Evolutionary conservation across 2,329 filamentous ascomycete genomes (phyloP).

Genomic region (Arthrobotrys sphaeroides): DNA sequence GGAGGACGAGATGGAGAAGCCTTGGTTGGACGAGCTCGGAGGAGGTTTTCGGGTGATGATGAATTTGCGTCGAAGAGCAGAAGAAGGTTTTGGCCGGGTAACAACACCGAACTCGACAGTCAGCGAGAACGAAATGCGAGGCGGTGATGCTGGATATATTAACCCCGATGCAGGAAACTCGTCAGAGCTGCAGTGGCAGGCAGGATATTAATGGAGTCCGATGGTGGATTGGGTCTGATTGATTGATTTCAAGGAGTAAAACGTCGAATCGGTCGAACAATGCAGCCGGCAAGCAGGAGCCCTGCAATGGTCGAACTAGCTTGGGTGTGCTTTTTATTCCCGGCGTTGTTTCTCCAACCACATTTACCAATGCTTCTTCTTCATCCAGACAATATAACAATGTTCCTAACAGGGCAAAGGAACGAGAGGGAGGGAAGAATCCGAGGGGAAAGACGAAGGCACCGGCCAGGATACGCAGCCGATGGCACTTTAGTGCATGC

Average conservation of each 20-base stretch:
- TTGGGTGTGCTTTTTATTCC: constrained; percentile 24
- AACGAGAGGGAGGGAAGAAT: constrained; percentile 37
- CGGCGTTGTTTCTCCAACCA: constrained; percentile 32
- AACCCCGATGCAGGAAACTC: constrained; percentile 20
- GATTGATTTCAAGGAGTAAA: constrained; percentile 17
- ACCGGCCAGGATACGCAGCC: constrained; percentile 40
- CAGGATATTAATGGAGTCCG: constrained; percentile 12
- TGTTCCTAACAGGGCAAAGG: constrained; percentile 41
- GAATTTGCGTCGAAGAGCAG: constrained; percentile 9
- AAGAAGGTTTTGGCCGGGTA: constrained; percentile 45
- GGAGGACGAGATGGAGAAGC: constrained; percentile 3
- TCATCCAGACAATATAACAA: neutral
- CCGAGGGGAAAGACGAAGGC: constrained; percentile 41
- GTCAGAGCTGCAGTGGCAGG: constrained; percentile 14
- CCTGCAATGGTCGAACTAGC: constrained; percentile 27
- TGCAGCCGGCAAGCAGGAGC: constrained; percentile 43
- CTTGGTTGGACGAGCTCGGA: constrained; percentile 26
- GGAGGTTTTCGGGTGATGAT: constrained; percentile 34
- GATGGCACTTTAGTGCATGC: constrained; percentile 21
- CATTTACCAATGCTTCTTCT: constrained; percentile 5
- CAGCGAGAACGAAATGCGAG: neutral
- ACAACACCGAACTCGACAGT: constrained; percentile 36
- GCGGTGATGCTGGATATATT: constrained; percentile 22
- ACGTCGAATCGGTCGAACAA: constrained; percentile 34
- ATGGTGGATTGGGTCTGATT: constrained; percentile 7